phyloP scores from a whole-genome alignment of 257 asterid genomes.

The Solanum clarkiae region DNA sequence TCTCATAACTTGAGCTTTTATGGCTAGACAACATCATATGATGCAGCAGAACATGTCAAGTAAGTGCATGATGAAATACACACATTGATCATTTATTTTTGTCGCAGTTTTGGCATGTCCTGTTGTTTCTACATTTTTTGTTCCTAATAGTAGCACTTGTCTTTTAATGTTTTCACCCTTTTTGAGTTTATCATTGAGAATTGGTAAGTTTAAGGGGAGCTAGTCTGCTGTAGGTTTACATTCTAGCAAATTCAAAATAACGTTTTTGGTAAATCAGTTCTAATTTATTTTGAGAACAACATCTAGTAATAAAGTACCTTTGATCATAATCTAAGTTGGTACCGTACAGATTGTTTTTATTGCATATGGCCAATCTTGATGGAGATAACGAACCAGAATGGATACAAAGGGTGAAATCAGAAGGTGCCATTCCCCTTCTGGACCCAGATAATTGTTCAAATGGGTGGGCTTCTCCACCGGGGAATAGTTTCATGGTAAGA shows the following conservation, averaged over 20 bases:
- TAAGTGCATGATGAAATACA: not conserved
- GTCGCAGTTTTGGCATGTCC: not conserved
- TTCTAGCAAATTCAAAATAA: not conserved
- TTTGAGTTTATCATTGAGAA: not conserved
- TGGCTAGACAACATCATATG: not conserved
- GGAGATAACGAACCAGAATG: slow-evolving; percentile 32
- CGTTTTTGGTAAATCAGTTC: not conserved
- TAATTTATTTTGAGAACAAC: not conserved
- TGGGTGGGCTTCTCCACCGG: slow-evolving; percentile 86
- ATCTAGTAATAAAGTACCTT: not conserved
- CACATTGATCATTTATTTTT: not conserved
- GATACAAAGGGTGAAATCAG: slow-evolving; percentile 59
- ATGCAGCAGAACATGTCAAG: not conserved
- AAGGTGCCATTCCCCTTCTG: slow-evolving; percentile 59
- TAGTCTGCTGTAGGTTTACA: not conserved
- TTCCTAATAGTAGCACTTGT: not conserved
- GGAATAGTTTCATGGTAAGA: slow-evolving; percentile 59
- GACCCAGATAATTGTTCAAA: slow-evolving; percentile 44
- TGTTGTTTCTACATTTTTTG: not conserved
- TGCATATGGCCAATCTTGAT: slow-evolving; percentile 36
- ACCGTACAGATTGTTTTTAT: not conserved
- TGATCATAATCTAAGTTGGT: not conserved
- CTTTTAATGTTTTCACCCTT: not conserved
- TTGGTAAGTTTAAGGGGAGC: not conserved
- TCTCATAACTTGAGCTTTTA: not conserved